Conservation (phyloP, 371 early-diverging fungal species). For the Smittium culicis region DNA sequence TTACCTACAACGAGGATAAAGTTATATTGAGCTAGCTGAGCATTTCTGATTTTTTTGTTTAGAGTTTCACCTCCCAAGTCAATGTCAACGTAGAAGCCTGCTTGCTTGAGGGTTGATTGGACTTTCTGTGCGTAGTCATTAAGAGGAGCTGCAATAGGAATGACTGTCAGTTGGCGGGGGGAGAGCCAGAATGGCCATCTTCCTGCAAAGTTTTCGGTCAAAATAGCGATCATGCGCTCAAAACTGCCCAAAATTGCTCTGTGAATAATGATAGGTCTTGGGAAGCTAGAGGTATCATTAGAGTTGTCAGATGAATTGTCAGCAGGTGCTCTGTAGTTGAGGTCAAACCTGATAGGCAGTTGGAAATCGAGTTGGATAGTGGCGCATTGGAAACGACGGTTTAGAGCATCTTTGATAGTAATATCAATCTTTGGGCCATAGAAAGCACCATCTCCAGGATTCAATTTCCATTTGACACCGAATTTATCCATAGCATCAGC, state of each 20-base stretch:
- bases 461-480: slow-evolving; percentile 72
- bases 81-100: slow-evolving; percentile 74
- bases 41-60: slow-evolving; percentile 91
- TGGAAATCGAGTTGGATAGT: slow-evolving; percentile 98
- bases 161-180: slow-evolving; percentile 87
- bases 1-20: slow-evolving; percentile 90
- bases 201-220: slow-evolving; percentile 92
- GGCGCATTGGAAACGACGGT: slow-evolving; percentile 92
- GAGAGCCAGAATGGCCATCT: slow-evolving; percentile 98
- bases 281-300: slow-evolving; percentile 23
- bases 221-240: slow-evolving; percentile 95
- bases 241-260: slow-evolving; percentile 97
- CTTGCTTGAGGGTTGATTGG: slow-evolving; percentile 40
- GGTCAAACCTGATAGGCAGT: slow-evolving; percentile 82
- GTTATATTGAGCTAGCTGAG: slow-evolving; percentile 74
- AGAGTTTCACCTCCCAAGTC: slow-evolving; percentile 77
- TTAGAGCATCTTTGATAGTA: slow-evolving; percentile 85
- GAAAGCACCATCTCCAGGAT: slow-evolving; percentile 99
- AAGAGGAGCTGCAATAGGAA: slow-evolving; percentile 59
- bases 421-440: slow-evolving; percentile 99
- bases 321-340: slow-evolving; percentile 62
- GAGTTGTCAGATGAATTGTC: slow-evolving; percentile 13
- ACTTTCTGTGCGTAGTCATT: slow-evolving; percentile 54
- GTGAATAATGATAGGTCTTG: slow-evolving; percentile 97
- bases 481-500: slow-evolving; percentile 62